These are phyloP conservation scores for Agroathelia rolfsii DNA, from an alignment of 1,284 basidiomycete genomes.

Conservation along the genomic window DNA sequence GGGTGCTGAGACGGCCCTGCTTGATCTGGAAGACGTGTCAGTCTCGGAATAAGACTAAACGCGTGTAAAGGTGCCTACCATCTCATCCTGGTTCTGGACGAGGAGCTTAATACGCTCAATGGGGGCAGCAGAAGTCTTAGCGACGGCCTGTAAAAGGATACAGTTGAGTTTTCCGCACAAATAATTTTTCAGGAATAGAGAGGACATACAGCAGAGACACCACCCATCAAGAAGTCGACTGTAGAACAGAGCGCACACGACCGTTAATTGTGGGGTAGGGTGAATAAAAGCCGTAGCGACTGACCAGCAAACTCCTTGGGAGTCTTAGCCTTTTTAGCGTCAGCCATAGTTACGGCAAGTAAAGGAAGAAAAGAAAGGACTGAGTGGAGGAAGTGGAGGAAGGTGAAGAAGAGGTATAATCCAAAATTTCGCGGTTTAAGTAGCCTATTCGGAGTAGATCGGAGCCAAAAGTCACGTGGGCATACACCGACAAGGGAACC, in stretches of 20 bases:
- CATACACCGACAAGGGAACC: too few relatives aligned
- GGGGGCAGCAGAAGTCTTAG: slow-evolving; percentile 96
- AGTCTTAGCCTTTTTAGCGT: slow-evolving; percentile 65
- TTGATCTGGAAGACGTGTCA: slow-evolving; percentile 62
- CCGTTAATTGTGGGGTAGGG: slow-evolving; percentile 13
- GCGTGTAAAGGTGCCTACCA: slow-evolving; percentile 38
- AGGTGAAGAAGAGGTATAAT: slow-evolving; percentile 24
- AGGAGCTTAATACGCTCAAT: slow-evolving; percentile 99
- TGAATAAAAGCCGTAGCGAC: slow-evolving; percentile 22
- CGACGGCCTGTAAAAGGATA: slow-evolving; percentile 61
- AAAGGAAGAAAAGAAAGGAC: slow-evolving; percentile 27
- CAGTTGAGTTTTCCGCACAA: slow-evolving; percentile 10
- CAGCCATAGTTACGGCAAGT: slow-evolving; percentile 61
- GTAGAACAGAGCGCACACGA: slow-evolving; percentile 14
- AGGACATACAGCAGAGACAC: slow-evolving; percentile 75
- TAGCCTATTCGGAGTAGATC: not conserved
- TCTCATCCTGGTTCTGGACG: slow-evolving; percentile 96
- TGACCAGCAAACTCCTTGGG: slow-evolving; percentile 71
- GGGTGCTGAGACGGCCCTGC: slow-evolving; percentile 84
- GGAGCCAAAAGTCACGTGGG: not conserved
- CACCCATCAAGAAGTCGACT: slow-evolving; percentile 90
- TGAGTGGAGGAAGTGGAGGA: slow-evolving; percentile 40
- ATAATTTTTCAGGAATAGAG: not conserved
- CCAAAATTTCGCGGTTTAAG: slow-evolving; percentile 27
- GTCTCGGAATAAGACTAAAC: slow-evolving; percentile 12